A percentile compares a stretch with the other conserved stretches of the same genome.
Conservation (phyloP, 2,329 filamentous ascomycete genomes). For the Alternaria conjuncta region DNA sequence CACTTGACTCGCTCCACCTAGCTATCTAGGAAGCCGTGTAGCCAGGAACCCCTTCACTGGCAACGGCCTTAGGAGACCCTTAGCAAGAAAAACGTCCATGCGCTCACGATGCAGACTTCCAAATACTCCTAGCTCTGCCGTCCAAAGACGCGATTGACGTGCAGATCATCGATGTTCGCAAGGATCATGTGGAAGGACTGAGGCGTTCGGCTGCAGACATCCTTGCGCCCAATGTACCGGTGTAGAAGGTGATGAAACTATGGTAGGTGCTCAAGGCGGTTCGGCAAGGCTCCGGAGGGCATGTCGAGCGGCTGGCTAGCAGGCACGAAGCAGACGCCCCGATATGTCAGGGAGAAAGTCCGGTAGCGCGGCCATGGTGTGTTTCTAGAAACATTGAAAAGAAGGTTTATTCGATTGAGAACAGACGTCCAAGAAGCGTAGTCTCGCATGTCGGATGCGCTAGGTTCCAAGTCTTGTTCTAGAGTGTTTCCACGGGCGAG, state of each 20-base stretch:
- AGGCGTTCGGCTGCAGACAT: conserved; percentile 4
- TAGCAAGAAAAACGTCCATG: conserved; percentile 9
- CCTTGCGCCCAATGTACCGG: conserved; percentile 5
- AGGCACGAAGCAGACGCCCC: background rate
- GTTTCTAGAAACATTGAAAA: conserved; percentile 15
- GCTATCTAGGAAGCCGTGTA: conserved; percentile 13
- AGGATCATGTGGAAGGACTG: conserved; percentile 6
- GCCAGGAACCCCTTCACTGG: conserved; percentile 14
- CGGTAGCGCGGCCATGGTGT: conserved; percentile 5
- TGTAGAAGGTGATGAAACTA: conserved; percentile 10
- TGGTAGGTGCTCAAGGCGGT: conserved; percentile 6
- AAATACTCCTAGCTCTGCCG: conserved; percentile 10
- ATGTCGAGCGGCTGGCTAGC: conserved; percentile 14
- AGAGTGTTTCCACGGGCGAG: background rate
- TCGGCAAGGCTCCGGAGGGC: conserved; percentile 15
- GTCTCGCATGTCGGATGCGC: background rate
- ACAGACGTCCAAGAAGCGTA: background rate
- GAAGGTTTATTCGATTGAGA: background rate
- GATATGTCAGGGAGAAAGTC: conserved; percentile 1
- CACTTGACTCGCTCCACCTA: conserved; percentile 17
- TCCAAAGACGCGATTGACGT: conserved; percentile 5
- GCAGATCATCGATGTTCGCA: conserved; percentile 16
- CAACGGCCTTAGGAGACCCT: conserved; percentile 5
- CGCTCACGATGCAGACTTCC: conserved; percentile 7
- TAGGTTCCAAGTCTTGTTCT: conserved; percentile 1